Base-by-base conservation (phyloP, 1,284 basidiomycete genomes). In the Trichosporon coremiiforme region DNA sequence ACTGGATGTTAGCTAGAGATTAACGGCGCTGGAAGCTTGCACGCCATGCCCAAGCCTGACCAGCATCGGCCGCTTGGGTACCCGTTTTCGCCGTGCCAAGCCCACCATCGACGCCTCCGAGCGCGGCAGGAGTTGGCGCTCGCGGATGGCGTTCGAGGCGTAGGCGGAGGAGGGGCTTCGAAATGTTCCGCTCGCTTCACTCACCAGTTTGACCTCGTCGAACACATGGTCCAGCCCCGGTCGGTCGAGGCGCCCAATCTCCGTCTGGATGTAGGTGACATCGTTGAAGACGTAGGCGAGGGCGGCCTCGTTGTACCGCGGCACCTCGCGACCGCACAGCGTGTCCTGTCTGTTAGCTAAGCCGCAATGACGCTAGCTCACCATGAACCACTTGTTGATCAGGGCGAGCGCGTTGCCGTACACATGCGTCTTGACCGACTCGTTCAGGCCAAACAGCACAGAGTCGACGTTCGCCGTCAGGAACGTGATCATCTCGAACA, bases 401-500 rank as follows among this genome's bases (percentile, higher is more conserved):
- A 96, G 93, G 38, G 87, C 85, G 50, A 96, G 87, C 13, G 96
- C 95, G 47, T 89, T 91, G 74, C 88, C 87, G 82, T 97, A 99
- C 13, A 93, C 92, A 72, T 91, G 89, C 64, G 92, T 90, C 83
- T 96, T 96, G 83, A 94, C 91, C 6, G 85, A 84, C 69, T 93
- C 90, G 71, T 84, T 84, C 41, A 88, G 75, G 9, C 93, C 90
- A 78, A 97, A 90, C 65, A 92, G 87, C 20, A 98, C 90, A 35
- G 92, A 92, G 81, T 98, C 96, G 74, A 99, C 94, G 74, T 98
- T 93, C 0, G 95, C 97, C 50, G 91, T 94, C 60, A 99, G 86
- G 92, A 96, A 99, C 77, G 95, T 95, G 78, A 97, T 88, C 78
- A 98, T 89, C 82, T 98, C 97, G 79, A 94, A 91, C 8, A 99